These are phyloP conservation scores for Herpomyces periplanetae DNA, from an alignment of 2,329 filamentous ascomycete species.

Conservation along the genomic window DNA sequence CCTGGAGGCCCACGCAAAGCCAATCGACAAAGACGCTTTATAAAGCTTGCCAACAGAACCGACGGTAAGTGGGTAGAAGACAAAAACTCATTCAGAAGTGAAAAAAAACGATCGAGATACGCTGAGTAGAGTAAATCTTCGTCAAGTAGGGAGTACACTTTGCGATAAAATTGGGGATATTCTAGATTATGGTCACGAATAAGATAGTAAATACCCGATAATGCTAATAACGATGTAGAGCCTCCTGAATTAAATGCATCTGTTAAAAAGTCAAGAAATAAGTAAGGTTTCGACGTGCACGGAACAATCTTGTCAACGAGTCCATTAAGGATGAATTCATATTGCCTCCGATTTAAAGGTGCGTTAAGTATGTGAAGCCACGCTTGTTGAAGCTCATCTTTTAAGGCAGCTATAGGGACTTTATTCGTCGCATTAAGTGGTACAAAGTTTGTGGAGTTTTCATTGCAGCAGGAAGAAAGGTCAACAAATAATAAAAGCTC, in stretches of 20 bases:
- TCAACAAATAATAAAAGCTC: conserved; percentile 24
- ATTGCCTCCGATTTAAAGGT: conserved; percentile 25
- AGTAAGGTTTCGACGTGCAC: conserved; percentile 55
- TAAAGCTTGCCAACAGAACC: conserved; percentile 61
- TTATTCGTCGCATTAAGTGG: background rate
- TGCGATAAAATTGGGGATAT: conserved; percentile 70
- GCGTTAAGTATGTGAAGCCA: conserved; percentile 42
- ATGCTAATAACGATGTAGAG: conserved; percentile 43
- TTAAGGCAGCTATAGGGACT: conserved; percentile 18
- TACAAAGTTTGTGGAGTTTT: conserved; percentile 16
- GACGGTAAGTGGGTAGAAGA: conserved; percentile 68
- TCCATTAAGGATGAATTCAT: conserved; percentile 33
- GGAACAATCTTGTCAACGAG: conserved; percentile 44
- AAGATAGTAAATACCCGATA: conserved; percentile 75
- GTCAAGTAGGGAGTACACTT: conserved; percentile 72
- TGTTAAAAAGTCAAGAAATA: conserved; percentile 85
- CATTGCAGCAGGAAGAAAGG: conserved; percentile 21
- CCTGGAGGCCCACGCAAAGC: conserved; percentile 58
- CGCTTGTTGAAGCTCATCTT: conserved; percentile 40
- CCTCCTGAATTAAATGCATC: conserved; percentile 64
- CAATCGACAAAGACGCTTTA: conserved; percentile 60
- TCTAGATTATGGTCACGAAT: conserved; percentile 79
- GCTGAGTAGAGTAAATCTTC: conserved; percentile 60
- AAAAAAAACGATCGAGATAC: conserved; percentile 69
- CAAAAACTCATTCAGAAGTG: conserved; percentile 60